Evolutionary conservation across 345 rosid species (phyloP), one percentile per base, ranked within the genome.

Genomic region (Brassica incana): DNA sequence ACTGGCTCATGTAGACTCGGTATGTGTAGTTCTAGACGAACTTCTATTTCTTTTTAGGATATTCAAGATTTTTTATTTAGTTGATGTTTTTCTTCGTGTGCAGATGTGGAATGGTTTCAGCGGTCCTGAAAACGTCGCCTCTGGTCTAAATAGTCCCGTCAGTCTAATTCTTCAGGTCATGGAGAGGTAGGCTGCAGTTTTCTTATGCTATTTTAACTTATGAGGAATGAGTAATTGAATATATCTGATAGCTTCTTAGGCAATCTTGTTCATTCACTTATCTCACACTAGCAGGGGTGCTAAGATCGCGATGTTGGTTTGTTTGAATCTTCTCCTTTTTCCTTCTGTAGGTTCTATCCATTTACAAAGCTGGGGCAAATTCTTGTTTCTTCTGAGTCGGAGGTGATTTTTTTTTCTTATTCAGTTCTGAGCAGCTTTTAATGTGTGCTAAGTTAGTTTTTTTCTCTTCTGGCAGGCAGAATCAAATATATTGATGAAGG

Each of bases 261-360:
- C 48, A 54, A 40, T 18, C 56, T 30, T 61, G 14, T 63, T 63
- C 58, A 63, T 52, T 33, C 69, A 23, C 27, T 68, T 7, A 50
- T 62, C 79, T 20, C 25, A 80, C 68, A 45, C 52, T 45, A 12
- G 54, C 6, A 45, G 12, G 54, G 15, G 15, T 45, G 1, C 15
- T 45, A 45, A 45, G 54, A 45, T 12, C 6, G 54, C n/a, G 11
- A 12, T 5, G 18, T 50, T 50, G 2, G 18, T 50, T 5, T 50
- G 18, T 50, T 50, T 50, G 18, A 50, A 9, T 45, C 67, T 68
- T 50, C 36, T 59, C 4, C 32, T 32, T 71, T 61, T 36, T 58
- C 69, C 78, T 5, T 73, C 14, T 85, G 23, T 80, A 94, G 97
- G 86, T 92, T 84, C 88, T 91, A 91, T 84, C 98, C 99, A 27